These are phyloP conservation scores for Dactylellina parvicollis DNA, from an alignment of 2,329 filamentous ascomycete species.

Conservation along the genomic window DNA sequence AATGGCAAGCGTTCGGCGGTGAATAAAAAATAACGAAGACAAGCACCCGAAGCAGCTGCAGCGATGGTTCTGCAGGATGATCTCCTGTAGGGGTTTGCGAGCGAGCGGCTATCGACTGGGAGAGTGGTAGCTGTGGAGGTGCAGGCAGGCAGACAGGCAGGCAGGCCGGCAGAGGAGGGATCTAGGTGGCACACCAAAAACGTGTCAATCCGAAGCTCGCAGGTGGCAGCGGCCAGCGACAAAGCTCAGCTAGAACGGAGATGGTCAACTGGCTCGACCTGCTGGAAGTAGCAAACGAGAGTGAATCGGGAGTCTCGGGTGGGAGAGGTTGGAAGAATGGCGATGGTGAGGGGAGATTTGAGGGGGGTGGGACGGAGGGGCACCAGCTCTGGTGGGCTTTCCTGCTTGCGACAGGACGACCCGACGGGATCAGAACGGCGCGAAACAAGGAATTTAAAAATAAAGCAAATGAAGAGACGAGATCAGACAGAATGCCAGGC, in stretches of 20 bases:
- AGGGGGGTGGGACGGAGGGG: constrained; percentile 8
- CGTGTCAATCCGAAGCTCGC: constrained; percentile 37
- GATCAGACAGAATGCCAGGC: background rate
- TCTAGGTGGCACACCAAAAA: constrained; percentile 30
- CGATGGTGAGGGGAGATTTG: background rate
- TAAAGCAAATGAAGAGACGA: constrained; percentile 6
- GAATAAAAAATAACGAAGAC: background rate
- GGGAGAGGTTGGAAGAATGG: constrained; percentile 9
- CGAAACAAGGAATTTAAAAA: background rate
- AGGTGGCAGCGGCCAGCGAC: constrained; percentile 15
- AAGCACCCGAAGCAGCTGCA: background rate
- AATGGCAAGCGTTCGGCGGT: background rate
- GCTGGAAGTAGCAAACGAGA: constrained; percentile 39
- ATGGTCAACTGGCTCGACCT: constrained; percentile 29
- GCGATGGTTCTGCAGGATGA: background rate
- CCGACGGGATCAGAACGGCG: constrained; percentile 4
- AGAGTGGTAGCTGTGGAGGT: constrained; percentile 1
- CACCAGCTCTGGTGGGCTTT: constrained; percentile 2
- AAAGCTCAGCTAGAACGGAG: constrained; percentile 28
- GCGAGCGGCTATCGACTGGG: background rate
- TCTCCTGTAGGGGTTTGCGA: background rate
- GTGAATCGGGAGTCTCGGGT: constrained; percentile 46
- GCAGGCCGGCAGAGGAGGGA: background rate
- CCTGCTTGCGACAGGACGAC: constrained; percentile 22
- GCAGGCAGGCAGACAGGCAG: background rate